A percentile compares a stretch with the other conserved stretches of the same genome.
Conservation (phyloP, 1,284 basidiomycete species). For the Stereum hirsutum region DNA sequence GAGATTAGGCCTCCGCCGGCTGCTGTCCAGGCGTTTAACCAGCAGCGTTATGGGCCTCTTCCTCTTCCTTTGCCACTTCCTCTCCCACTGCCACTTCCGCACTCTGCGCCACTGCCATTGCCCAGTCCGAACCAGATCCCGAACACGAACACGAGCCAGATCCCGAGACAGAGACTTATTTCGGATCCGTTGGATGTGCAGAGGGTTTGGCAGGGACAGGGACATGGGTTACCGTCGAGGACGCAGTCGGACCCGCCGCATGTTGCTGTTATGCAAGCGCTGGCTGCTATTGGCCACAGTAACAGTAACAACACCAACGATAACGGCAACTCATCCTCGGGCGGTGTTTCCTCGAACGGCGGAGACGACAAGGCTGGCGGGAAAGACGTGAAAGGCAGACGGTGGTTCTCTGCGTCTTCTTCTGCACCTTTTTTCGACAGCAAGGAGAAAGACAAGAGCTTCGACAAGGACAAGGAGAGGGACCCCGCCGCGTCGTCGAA, state of each 20-base stretch:
- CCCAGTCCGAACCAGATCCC: no score
- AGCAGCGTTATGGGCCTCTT: no score
- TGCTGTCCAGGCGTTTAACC: not conserved
- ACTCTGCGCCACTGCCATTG: no score
- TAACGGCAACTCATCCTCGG: no score
- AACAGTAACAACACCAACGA: no score
- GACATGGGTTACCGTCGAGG: no score
- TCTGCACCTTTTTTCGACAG: constrained; percentile 23
- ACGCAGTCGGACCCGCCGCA: constrained; percentile 30
- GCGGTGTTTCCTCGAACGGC: no score
- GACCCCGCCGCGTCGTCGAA: no score
- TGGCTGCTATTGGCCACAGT: constrained; percentile 10
- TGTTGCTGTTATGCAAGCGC: constrained; percentile 9
- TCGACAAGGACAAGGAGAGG: not conserved
- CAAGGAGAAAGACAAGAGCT: constrained; percentile 26
- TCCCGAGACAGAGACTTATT: constrained; percentile 14
- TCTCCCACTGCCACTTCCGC: no score
- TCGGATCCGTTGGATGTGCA: constrained; percentile 24
- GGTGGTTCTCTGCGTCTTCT: constrained; percentile 26
- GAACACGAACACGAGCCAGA: no score
- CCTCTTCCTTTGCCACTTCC: no score
- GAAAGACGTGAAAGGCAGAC: constrained; percentile 11
- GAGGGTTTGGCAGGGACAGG: constrained; percentile 22
- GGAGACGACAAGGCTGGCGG: no score
- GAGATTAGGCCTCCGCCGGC: constrained; percentile 28